A percentile compares a stretch with the other conserved stretches of the same genome.
Conservation (phyloP, 345 rosid species). For the Turnera subulata region DNA sequence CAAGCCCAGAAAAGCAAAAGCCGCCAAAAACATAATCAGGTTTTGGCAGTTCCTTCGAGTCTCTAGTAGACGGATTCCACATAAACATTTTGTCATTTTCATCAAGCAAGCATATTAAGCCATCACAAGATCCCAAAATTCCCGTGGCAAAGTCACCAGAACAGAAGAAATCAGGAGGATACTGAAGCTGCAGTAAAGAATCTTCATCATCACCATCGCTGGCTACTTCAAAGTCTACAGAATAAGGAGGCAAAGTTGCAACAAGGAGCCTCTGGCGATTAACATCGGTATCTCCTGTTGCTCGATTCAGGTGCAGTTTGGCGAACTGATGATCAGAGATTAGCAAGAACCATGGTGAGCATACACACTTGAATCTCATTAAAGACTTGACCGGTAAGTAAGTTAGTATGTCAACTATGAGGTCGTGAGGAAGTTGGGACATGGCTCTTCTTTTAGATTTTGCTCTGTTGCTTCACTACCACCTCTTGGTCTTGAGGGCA, state of each 20-base stretch:
- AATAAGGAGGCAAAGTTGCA: constrained; percentile 27
- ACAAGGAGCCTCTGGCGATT: constrained; percentile 22
- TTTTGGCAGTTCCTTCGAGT: constrained; percentile 20
- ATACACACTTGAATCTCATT: background rate
- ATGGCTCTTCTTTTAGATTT: no score
- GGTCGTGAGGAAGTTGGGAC: background rate
- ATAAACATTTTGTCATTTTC: constrained; percentile 19
- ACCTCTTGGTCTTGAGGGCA: no score
- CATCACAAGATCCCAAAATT: constrained; percentile 36
- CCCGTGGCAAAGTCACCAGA: background rate
- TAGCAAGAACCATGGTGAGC: background rate
- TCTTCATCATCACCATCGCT: background rate
- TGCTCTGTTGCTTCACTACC: no score
- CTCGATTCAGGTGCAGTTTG: constrained; percentile 23
- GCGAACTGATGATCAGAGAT: background rate
- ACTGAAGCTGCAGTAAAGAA: background rate
- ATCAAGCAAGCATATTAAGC: constrained; percentile 28
- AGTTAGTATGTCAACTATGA: constrained; percentile 4
- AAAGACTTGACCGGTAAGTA: constrained; percentile 7
- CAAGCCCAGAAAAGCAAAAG: constrained; percentile 27
- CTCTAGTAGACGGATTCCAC: constrained; percentile 36
- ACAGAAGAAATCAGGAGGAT: background rate
- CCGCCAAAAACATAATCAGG: constrained; percentile 9
- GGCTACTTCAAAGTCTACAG: constrained; percentile 13
- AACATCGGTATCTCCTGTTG: background rate